Evolutionary conservation across 768 basidiomycete species (phyloP), one percentile per base, ranked within the genome.

Genomic region (Panaeolus papilionaceus): DNA sequence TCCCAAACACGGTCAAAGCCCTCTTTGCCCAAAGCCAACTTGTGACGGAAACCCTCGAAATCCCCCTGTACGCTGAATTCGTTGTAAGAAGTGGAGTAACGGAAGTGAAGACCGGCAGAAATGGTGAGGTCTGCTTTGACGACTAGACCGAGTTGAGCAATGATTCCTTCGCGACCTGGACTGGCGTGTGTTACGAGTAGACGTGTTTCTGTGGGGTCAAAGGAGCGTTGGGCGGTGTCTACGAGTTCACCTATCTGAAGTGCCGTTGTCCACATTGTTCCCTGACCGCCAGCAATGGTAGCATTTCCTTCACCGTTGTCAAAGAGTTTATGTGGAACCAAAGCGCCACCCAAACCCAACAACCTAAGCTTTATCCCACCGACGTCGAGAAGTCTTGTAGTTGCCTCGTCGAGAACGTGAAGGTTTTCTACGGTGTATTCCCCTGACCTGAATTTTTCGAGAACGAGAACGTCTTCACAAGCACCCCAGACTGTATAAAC

Each of bases 181-280:
- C 93, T 92, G 39, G 95, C 92, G 75, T 99, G 97, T 0, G 94
- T 93, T 73, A 99, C 84, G 69, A 99, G 89, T 18, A 99, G 82
- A 73, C 98, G 93, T 63, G 97, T 99, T 80, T 99, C 98, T 23
- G 93, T 87, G 33, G 88, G 88, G 77, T 99, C 98, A 75, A 88
- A 96, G 63, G 96, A 95, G 69, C 95, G 88, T 76, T 97, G 94
- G 0, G 98, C 95, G 2, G 96, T 99, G 78, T 99, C 98, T 61
- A 99, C 92, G 63, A 99, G 92, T 78, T 99, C 97, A 67, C 98
- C 98, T 45, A 99, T 93, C 78, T 99, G 98, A 28, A 99, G 86
- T 4, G 95, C 93, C 0, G 97, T 99, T 0, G 95, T 94, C 98
- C 98, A 99, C 91, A 99, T 97, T 20, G 96, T 99, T 38, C 98